Evolutionary conservation across 345 rosid genomes (phyloP).

Genomic region (Eucalyptus cloeziana): DNA sequence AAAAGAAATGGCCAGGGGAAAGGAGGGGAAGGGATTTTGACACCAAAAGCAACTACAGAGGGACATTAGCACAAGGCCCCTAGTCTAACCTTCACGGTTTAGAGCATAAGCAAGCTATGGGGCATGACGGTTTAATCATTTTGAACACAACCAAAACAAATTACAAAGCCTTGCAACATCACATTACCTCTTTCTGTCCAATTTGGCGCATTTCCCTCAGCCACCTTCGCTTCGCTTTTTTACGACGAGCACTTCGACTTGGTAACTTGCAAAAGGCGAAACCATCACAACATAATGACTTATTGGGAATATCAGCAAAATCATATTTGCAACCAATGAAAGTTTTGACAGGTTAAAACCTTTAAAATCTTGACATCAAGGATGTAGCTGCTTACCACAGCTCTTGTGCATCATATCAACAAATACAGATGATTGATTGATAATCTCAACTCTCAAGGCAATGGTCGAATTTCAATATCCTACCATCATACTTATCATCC

Average conservation of each 20-base stretch:
- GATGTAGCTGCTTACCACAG: not conserved
- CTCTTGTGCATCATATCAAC: not conserved
- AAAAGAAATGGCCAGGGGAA: not conserved
- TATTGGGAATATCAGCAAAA: not conserved
- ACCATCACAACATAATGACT: not conserved
- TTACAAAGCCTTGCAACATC: not conserved
- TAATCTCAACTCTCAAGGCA: not conserved
- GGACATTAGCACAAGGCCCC: not conserved
- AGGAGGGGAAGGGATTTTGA: not conserved
- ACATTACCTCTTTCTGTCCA: slow-evolving; percentile 53
- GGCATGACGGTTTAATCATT: not conserved
- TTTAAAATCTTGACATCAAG: not conserved
- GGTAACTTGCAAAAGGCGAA: slow-evolving; percentile 29
- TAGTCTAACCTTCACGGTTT: not conserved
- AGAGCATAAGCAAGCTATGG: not conserved
- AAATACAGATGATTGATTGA: not conserved
- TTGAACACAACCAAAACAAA: not conserved
- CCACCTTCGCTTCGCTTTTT: slow-evolving; percentile 75
- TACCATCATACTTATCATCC: not conserved
- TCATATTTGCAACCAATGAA: not conserved
- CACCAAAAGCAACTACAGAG: not conserved
- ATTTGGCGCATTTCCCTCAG: slow-evolving; percentile 49
- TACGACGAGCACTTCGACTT: slow-evolving; percentile 92
- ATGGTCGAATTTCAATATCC: not conserved
- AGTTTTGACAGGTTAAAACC: not conserved